phyloP scores from a whole-genome alignment of 495 filamentous ascomycete genomes.

The Penicillium lagena region DNA sequence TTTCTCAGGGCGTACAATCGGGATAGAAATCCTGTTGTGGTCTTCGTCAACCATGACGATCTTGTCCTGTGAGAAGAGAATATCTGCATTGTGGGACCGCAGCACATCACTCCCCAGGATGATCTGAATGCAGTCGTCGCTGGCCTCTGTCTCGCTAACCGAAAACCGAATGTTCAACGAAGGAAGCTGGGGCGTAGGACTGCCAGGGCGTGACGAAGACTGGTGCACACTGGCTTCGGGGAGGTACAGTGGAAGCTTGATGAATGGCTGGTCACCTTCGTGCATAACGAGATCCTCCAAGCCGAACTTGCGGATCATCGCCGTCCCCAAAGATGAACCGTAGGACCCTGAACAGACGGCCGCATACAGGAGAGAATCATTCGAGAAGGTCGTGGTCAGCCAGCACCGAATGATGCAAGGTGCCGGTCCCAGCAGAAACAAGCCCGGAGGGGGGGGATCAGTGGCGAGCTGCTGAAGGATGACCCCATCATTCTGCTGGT shows the following conservation, averaged over 20 bases:
- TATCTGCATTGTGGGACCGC: conserved; percentile 80
- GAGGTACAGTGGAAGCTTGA: conserved; percentile 77
- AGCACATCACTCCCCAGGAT: conserved; percentile 85
- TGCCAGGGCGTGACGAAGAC: conserved; percentile 63
- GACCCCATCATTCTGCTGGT: conserved; percentile 59
- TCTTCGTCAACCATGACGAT: conserved; percentile 83
- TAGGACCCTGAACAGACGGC: conserved; percentile 90
- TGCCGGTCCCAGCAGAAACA: conserved; percentile 77
- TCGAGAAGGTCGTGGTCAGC: conserved; percentile 80
- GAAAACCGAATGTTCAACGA: conserved; percentile 71
- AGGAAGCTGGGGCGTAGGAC: conserved; percentile 74
- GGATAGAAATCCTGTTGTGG: conserved; percentile 81
- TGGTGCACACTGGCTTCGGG: conserved; percentile 83
- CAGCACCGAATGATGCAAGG: conserved; percentile 95
- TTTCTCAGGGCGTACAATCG: conserved; percentile 89
- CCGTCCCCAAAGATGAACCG: conserved; percentile 67
- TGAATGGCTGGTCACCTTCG: conserved; percentile 55
- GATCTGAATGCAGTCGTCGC: conserved; percentile 60
- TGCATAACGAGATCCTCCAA: conserved; percentile 59
- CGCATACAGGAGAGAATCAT: conserved; percentile 81
- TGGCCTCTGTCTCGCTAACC: conserved; percentile 50
- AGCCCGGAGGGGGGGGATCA: conserved; percentile 71
- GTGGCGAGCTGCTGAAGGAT: conserved; percentile 56
- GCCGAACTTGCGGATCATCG: conserved; percentile 65
- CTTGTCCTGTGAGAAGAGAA: conserved; percentile 85